Evolutionary conservation across 768 basidiomycete genomes (phyloP).

Genomic region (Chalciporus pseudorubinellus): DNA sequence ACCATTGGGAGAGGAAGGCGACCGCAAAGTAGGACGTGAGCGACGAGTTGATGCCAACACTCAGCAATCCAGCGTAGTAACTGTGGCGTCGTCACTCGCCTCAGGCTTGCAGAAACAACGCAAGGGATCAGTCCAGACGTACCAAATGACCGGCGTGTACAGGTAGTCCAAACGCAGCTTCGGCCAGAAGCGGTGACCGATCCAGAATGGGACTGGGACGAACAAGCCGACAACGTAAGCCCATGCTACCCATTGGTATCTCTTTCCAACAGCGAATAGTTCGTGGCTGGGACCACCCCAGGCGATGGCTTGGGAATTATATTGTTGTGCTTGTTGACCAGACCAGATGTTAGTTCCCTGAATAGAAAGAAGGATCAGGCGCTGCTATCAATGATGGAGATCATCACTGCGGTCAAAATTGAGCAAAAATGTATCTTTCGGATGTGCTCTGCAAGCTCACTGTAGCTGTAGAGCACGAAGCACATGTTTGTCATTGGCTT

Average conservation of each 20-base stretch:
- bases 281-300: constrained; percentile 36
- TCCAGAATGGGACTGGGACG: constrained; percentile 42
- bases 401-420: constrained; percentile 45
- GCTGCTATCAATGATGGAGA: constrained; percentile 52
- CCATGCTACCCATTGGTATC: constrained; percentile 44
- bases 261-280: constrained; percentile 31
- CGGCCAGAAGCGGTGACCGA: constrained; percentile 37
- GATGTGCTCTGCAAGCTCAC: constrained; percentile 23
- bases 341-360: constrained; percentile 40
- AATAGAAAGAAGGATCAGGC: constrained; percentile 49
- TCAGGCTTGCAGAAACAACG: background rate
- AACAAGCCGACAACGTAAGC: constrained; percentile 32
- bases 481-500: constrained; percentile 46
- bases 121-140: background rate
- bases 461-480: constrained; percentile 45
- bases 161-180: constrained; percentile 27
- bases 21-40: constrained; percentile 47
- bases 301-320: constrained; percentile 24
- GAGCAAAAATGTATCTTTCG: background rate
- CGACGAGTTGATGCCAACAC: constrained; percentile 55
- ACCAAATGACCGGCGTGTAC: constrained; percentile 36
- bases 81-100: constrained; percentile 13
- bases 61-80: constrained; percentile 44
- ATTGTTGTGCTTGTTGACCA: constrained; percentile 12
- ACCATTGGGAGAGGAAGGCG: constrained; percentile 58